phyloP scores from a whole-genome alignment of 352 stramenopile species.

The Phytopythium oedochilum region DNA sequence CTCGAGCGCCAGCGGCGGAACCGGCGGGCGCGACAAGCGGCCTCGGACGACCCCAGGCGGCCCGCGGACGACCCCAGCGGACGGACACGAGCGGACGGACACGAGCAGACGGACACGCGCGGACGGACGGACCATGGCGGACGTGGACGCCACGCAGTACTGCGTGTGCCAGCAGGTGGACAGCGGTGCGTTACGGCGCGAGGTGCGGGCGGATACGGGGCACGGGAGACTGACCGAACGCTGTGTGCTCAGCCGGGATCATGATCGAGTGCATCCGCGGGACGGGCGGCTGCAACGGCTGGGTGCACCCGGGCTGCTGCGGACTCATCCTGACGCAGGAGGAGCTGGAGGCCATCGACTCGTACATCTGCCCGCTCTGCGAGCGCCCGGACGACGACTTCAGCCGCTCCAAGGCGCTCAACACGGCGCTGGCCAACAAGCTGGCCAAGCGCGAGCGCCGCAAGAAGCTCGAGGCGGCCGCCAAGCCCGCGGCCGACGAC shows the following conservation, averaged over 20 bases:
- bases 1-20: background rate
- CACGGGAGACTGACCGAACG: too few relatives aligned
- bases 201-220: too few relatives aligned
- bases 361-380: conserved; percentile 84
- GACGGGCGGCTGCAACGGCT: conserved; percentile 87
- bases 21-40: background rate
- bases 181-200: conserved; percentile 33
- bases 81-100: background rate
- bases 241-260: conserved; percentile 48
- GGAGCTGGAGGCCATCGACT: conserved; percentile 80
- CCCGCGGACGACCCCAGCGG: background rate
- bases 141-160: conserved; percentile 61
- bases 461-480: conserved; percentile 20
- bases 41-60: background rate
- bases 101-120: conserved; percentile 2
- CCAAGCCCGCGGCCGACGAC: background rate
- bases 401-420: conserved; percentile 51
- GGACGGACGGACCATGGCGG: conserved; percentile 1
- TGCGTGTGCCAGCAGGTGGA: conserved; percentile 84
- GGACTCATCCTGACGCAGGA: conserved; percentile 81
- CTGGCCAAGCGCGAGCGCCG: conserved; percentile 44
- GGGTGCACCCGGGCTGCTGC: conserved; percentile 88
- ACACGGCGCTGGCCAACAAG: conserved; percentile 73
- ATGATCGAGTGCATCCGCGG: conserved; percentile 93
- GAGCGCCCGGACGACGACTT: conserved; percentile 71